phyloP scores from a whole-genome alignment of 768 basidiomycete species.

The Suillus lakei region DNA sequence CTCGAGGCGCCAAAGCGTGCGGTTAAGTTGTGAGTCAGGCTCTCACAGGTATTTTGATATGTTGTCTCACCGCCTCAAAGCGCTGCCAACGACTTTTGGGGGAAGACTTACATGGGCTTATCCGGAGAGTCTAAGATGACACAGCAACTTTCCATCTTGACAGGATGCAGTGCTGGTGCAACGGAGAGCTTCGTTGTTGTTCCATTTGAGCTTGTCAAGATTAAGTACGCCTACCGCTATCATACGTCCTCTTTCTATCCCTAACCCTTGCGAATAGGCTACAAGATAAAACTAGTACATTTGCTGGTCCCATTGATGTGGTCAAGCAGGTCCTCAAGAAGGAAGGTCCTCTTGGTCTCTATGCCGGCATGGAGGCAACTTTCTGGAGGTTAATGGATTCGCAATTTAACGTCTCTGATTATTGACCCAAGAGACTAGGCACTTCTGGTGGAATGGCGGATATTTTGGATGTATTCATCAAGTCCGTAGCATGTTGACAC shows the following conservation, averaged over 20 bases:
- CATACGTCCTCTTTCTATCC: constrained; percentile 14
- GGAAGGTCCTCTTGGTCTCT: constrained; percentile 84
- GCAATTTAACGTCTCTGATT: not conserved
- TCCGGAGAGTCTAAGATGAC: constrained; percentile 86
- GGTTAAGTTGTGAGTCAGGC: constrained; percentile 78
- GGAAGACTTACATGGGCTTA: constrained; percentile 68
- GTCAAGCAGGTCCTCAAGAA: constrained; percentile 77
- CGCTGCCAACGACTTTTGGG: constrained; percentile 96
- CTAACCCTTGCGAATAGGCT: constrained; percentile 48
- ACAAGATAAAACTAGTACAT: constrained; percentile 92
- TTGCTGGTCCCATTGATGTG: constrained; percentile 91
- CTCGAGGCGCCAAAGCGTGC: constrained; percentile 98
- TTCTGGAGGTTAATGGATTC: constrained; percentile 84
- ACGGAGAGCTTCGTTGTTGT: constrained; percentile 96
- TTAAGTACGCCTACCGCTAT: constrained; percentile 53
- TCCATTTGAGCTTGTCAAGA: constrained; percentile 95
- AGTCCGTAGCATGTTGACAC: constrained; percentile 79
- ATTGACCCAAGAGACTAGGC: constrained; percentile 46
- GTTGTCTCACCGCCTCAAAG: constrained; percentile 37
- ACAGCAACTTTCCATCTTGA: constrained; percentile 83
- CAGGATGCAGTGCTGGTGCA: constrained; percentile 93
- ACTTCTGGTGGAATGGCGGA: constrained; percentile 92
- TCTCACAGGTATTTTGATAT: not conserved
- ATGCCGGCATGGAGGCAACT: constrained; percentile 95
- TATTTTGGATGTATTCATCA: constrained; percentile 95